These are phyloP conservation scores for Oehlia diaphana DNA, from an alignment of 192 early-diverging fungal genomes.

Conservation along the genomic window DNA sequence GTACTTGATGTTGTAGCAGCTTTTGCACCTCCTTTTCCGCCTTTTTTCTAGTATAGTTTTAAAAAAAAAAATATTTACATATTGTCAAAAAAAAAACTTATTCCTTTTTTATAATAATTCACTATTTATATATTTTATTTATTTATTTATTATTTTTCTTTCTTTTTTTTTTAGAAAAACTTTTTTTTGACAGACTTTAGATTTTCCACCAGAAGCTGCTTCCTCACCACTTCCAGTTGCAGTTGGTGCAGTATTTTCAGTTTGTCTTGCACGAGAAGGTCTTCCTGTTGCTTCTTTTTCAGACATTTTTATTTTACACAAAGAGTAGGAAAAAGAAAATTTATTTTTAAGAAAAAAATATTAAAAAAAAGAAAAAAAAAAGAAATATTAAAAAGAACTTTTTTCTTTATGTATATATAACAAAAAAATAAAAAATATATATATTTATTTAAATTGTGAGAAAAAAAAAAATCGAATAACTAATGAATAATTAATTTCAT, in stretches of 20 bases:
- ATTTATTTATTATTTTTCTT: background rate
- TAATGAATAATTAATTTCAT: background rate
- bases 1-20: background rate
- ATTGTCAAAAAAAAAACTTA: background rate
- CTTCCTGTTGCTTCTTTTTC: conserved; percentile 6
- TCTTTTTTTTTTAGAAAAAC: background rate
- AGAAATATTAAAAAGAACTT: background rate
- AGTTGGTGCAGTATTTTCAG: conserved; percentile 10
- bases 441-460: background rate
- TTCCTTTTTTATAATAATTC: too few species aligned
- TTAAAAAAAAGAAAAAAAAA: too few species aligned
- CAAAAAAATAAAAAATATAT: background rate
- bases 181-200: conserved; percentile 4
- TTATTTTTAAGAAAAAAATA: too few species aligned
- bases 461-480: background rate
- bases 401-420: background rate
- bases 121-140: background rate
- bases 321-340: background rate
- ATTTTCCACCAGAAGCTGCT: background rate
- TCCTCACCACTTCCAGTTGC: background rate
- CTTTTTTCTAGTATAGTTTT: background rate
- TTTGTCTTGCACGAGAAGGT: conserved; percentile 1
- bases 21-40: conserved; percentile 8
- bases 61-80: background rate
- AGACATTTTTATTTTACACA: conserved; percentile 4